Evolutionary conservation across 768 basidiomycete species (phyloP).

Genomic region (Kwoniella shandongensis): DNA sequence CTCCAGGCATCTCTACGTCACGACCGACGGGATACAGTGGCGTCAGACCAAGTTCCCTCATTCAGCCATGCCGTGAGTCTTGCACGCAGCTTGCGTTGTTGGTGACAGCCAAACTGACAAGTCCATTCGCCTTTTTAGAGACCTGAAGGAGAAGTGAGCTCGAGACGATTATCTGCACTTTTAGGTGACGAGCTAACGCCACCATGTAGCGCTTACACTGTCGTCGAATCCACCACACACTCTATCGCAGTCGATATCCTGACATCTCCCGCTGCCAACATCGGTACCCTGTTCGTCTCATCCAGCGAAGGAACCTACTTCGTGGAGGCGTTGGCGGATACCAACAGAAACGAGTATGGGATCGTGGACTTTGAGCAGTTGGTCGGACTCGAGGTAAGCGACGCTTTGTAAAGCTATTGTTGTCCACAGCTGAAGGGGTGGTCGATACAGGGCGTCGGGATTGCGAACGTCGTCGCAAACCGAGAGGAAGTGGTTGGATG

Average conservation of each 20-base stretch:
- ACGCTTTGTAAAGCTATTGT: slow-evolving; percentile 63
- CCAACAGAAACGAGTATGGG: slow-evolving; percentile 82
- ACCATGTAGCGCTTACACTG: slow-evolving; percentile 70
- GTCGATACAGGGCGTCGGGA: slow-evolving; percentile 80
- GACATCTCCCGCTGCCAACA: slow-evolving; percentile 59
- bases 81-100: too few species aligned
- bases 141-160: slow-evolving; percentile 45
- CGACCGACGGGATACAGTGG: slow-evolving; percentile 79
- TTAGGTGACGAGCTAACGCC: not conserved
- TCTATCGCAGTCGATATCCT: slow-evolving; percentile 94
- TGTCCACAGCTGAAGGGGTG: too few species aligned
- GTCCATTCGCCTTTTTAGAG: slow-evolving; percentile 5
- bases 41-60: slow-evolving; percentile 91
- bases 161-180: too few species aligned
- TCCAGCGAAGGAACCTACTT: slow-evolving; percentile 97
- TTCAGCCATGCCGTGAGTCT: slow-evolving; percentile 46
- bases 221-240: slow-evolving; percentile 89
- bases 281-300: slow-evolving; percentile 92
- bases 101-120: not conserved
- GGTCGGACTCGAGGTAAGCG: slow-evolving; percentile 44
- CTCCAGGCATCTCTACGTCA: slow-evolving; percentile 66
- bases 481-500: slow-evolving; percentile 77
- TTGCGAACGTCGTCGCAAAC: slow-evolving; percentile 84
- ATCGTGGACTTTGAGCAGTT: slow-evolving; percentile 88
- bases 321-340: slow-evolving; percentile 83